Evolutionary conservation across 345 rosid genomes (phyloP).

Genomic region (Sisymbrium irio): DNA sequence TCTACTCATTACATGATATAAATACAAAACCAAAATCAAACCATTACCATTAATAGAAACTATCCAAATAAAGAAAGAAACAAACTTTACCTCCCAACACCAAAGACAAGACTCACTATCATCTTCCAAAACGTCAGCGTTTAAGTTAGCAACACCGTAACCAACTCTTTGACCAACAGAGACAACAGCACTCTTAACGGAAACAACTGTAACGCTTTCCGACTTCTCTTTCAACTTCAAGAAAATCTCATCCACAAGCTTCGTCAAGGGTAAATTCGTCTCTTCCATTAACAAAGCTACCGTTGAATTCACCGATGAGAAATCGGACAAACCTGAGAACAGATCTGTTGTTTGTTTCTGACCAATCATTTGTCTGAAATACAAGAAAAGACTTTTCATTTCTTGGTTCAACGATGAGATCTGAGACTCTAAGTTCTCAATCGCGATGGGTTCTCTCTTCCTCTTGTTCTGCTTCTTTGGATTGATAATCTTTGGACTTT

Average conservation of each 20-base stretch:
- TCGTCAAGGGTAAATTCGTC: conserved; percentile 57
- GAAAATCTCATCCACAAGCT: conserved; percentile 54
- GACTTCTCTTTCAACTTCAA: conserved; percentile 38
- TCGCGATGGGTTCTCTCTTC: conserved; percentile 44
- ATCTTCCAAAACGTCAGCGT: conserved; percentile 91
- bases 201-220: conserved; percentile 35
- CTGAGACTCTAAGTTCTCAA: conserved; percentile 35
- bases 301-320: conserved; percentile 40
- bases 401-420: conserved; percentile 47
- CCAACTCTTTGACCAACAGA: conserved; percentile 70
- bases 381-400: conserved; percentile 51
- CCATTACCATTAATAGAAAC: not conserved
- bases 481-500: conserved; percentile 12
- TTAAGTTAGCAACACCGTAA: conserved; percentile 64
- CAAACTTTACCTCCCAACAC: conserved; percentile 84
- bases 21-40: not conserved
- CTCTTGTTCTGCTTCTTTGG: conserved; percentile 50
- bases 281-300: conserved; percentile 79
- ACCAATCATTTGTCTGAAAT: conserved; percentile 44
- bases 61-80: too few relatives aligned
- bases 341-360: conserved; percentile 27
- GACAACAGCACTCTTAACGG: conserved; percentile 63
- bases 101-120: conserved; percentile 57
- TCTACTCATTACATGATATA: conserved; percentile 34
- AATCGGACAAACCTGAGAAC: conserved; percentile 32